Base-by-base conservation (phyloP, 108 stramenopile genomes). In the Pseudonitzschia multiseries region DNA sequence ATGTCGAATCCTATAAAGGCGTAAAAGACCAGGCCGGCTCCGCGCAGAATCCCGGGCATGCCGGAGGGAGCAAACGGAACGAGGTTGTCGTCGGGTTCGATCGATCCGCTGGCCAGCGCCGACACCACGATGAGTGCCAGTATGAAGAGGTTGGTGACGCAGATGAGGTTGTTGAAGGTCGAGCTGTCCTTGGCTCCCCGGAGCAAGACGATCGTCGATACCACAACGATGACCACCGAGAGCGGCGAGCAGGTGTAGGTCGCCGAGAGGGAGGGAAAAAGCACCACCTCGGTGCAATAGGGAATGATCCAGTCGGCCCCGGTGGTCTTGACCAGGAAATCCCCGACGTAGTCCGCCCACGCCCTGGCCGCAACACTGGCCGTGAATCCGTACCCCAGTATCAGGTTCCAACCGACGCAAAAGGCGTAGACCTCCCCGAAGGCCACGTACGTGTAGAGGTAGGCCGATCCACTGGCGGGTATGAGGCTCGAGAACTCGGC, bases 1-100 rank as follows among this genome's bases (percentile, higher is more conserved):
- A 90, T 94, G 81, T 97, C 75, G 75, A 93, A 96, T 0, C 96
- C 96, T n/a, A 97, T 84, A 67, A 87, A 97, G 6, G 95, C 95
- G 79, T 96, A 97, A 73, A 97, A 97, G 20, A 93, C 92, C 18
- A 85, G 57, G n/a, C 76, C 76, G 15, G 80, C 82, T 0, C 86
- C 86, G 46, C 70, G 59, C 17, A 78, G n/a, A 66, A 87, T 60
- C 9, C 78, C 72, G 10, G 74, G 44, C 22, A 81, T 60, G 10
- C 84, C 84, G 31, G 77, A 43, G 4, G 84, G 82, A 32, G 71
- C 79, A 69, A 84, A 88, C 1, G 85, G 85, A 14, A 26, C 31
- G 10, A 83, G 57, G 73, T 83, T 85, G 60, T 81, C 87, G 15
- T 14, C 12, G 4, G 66, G 20, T 15, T 69, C 69, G 27, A 80